Evolutionary conservation across 495 filamentous ascomycete genomes (phyloP).

Genomic region (Copromyces sp.): DNA sequence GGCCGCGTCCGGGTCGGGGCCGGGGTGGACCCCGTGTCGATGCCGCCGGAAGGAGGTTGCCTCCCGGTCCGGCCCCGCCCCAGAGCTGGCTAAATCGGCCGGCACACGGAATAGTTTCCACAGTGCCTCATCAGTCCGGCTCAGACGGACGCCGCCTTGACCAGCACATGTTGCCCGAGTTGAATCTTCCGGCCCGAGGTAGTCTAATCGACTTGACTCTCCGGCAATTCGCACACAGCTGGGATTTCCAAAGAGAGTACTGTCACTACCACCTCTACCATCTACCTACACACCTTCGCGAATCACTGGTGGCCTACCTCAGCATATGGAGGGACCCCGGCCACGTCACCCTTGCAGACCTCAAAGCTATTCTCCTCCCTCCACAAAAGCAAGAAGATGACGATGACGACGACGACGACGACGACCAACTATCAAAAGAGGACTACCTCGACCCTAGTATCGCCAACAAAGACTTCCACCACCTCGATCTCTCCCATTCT

Average conservation of each 20-base stretch:
- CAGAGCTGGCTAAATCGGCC: conserved; percentile 51
- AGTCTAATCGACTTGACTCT: conserved; percentile 51
- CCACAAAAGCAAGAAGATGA: conserved; percentile 18
- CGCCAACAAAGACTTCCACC: conserved; percentile 43
- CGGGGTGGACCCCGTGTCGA: conserved; percentile 19
- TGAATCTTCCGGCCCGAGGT: conserved; percentile 27
- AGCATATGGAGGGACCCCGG: conserved; percentile 33
- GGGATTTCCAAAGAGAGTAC: conserved; percentile 56
- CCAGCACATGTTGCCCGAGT: conserved; percentile 25
- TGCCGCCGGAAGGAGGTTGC: conserved; percentile 36
- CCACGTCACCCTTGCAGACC: conserved; percentile 34
- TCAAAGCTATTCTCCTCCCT: conserved; percentile 29
- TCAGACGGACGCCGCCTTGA: not conserved
- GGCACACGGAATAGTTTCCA: not conserved
- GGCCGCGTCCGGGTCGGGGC: conserved; percentile 42
- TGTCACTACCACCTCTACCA: conserved; percentile 56
- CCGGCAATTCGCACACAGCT: conserved; percentile 53
- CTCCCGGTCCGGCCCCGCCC: conserved; percentile 61
- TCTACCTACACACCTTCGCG: conserved; percentile 51
- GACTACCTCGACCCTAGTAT: conserved; percentile 5
- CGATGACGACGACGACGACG: conserved; percentile 21
- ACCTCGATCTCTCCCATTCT: conserved; percentile 55
- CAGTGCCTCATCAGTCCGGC: not conserved
- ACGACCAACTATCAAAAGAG: conserved; percentile 12
- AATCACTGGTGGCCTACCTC: conserved; percentile 53